Evolutionary conservation across 2,329 filamentous ascomycete genomes (phyloP).

Genomic region (Beauveria rudraprayagi): DNA sequence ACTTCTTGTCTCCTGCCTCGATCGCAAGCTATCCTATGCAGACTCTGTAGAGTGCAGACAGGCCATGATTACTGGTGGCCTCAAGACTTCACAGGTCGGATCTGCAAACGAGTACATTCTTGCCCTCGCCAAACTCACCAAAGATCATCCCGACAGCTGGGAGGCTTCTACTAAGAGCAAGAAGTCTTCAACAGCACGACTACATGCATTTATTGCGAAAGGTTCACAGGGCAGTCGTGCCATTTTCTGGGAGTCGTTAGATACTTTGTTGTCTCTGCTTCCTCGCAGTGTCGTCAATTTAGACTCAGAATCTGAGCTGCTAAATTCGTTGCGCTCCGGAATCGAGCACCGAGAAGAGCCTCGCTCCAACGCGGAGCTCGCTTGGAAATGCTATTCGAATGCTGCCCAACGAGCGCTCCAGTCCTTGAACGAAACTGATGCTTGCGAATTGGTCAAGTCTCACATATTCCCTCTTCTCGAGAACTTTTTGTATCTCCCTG

Average conservation of each 20-base stretch:
- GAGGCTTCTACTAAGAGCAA: constrained; percentile 44
- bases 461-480: constrained; percentile 47
- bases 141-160: constrained; percentile 63
- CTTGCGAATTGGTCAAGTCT: constrained; percentile 36
- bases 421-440: constrained; percentile 36
- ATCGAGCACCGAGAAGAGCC: constrained; percentile 69
- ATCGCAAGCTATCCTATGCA: constrained; percentile 38
- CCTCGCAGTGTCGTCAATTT: constrained; percentile 34
- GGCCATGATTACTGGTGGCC: constrained; percentile 61
- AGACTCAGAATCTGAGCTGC: constrained; percentile 50
- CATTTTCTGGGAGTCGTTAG: constrained; percentile 65
- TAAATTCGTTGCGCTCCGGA: constrained; percentile 62
- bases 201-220: constrained; percentile 68
- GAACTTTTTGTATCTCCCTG: constrained; percentile 42
- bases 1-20: constrained; percentile 41
- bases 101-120: constrained; percentile 66
- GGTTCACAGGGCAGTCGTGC: constrained; percentile 72
- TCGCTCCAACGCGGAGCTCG: constrained; percentile 55
- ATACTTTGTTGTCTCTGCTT: constrained; percentile 54
- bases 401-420: constrained; percentile 47
- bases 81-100: constrained; percentile 63
- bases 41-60: constrained; percentile 45
- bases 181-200: constrained; percentile 43
- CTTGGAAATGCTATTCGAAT: constrained; percentile 70
- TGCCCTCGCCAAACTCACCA: constrained; percentile 59